Base-by-base conservation (phyloP, 2,329 filamentous ascomycete genomes). In the Tolypocladium cylindrosporum region DNA sequence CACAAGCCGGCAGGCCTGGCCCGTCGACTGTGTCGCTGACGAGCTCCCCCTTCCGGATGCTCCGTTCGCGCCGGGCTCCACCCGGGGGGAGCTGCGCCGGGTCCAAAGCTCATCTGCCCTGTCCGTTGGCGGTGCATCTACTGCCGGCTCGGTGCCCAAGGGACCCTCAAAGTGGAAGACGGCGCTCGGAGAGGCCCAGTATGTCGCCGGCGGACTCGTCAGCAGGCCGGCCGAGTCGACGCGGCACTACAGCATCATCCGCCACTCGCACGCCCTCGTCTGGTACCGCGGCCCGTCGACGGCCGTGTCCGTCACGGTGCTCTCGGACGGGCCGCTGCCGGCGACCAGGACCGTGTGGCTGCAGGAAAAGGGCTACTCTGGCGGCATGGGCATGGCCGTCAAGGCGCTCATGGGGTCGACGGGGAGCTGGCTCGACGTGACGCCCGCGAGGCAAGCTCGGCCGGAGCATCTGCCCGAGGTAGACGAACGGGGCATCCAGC, bases 221-320 rank as follows among this genome's bases (percentile, higher is more conserved):
- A 77, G 76, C 19, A 85, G 84, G 58, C 84, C 87, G 0, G 79
- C 76, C 24, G 85, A 87, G 65, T 86, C 84, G 0, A 88, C 79
- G 3, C 84, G 81, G 59, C 84, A 89, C 70, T 83, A 80, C 68
- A 86, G 80, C 52, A 82, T 90, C 58, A 76, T 89, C 31, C 82
- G 86, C 0, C 87, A 90, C 66, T 87, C 85, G 0, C 72, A 80
- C 36, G 81, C 80, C 0, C 65, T 89, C 1, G 77, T 89, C 13
- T 85, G 85, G 72, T 90, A 89, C 66, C 80, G 81, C 39, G 87
- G 87, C 0, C 79, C 82, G 1, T 75, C 77, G 4, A 90, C 87
- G 0, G 83, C 80, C 9, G 75, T 90, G 6, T 76, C 81, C 4
- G 75, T 90, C 43, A 86, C 85, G 2, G 77, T 89, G 53, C 85